Base-by-base conservation (phyloP, 75 land plant genomes). In the Selaginella tamariscina region DNA sequence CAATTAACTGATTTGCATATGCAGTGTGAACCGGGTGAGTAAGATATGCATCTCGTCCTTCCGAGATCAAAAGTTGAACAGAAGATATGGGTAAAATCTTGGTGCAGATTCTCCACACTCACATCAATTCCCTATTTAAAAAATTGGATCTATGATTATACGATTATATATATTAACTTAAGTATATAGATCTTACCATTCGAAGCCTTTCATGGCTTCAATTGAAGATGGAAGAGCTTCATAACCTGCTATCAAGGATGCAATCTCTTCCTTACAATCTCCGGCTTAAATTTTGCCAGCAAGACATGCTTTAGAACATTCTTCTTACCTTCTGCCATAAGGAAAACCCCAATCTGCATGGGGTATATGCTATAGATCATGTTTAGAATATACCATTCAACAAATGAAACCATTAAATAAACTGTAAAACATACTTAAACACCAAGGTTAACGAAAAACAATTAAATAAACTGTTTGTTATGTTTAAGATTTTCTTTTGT, bases 41-140 rank as follows among this genome's bases (percentile, higher is more conserved):
- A 13, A 88, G 57, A 73, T 91, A 91, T 55, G 83, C 89, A 55
- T 87, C 83, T 29, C 91, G 71, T 0, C 89, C 97, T 70, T 88
- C 84, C 13, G 33, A 1, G 33, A 55, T 91, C 87, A 68, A 91
- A 91, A 1, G 94, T 91, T 31, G 85, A 82, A 29, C 75, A 81
- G 69, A 91, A 91, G 5, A 86, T 71, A 65, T 91, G 97, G 29
- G 97, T 91, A 64, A 83, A 91, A 24, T 92, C 97, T 65, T 85
- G 85, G n/a, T 91, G 89, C 72, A 82, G 5, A 72, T 91, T 86
- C 76, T 91, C 97, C n/a, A 72, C 67, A 60, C 95, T 92, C 64
- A 92, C 82, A 70, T 92, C 86, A 28, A 66, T 83, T 49, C 97
- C 94, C 97, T 92, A 15, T 39, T 15, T 15, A 39, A 39, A 39